Evolutionary conservation across 495 filamentous ascomycete species (phyloP), one percentile per base, ranked within the genome.

Genomic region (Trichoderma gamsii): DNA sequence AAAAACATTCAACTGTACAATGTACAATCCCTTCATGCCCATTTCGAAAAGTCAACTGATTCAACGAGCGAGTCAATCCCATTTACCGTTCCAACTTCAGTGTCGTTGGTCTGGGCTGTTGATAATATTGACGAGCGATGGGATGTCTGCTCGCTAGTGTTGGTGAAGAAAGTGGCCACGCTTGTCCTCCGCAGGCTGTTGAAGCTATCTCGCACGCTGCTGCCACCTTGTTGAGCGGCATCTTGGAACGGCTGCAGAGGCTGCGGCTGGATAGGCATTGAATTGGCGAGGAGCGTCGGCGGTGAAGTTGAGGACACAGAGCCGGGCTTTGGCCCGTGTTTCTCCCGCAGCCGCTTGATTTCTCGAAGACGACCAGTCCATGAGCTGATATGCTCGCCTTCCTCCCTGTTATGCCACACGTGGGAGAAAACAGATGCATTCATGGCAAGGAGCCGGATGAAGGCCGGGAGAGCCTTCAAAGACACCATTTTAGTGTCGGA

Each of bases 361-460:
- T 95, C 89, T 29, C 88, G 86, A 6, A 98, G 83, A 64, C 95
- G 87, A 66, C 89, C 91, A 35, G 92, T 87, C 93, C 95, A 97
- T 18, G 91, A 90, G 0, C 92, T 96, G 13, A 94, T 82, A 72
- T 97, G 87, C 78, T 97, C 93, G 68, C 91, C 90, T 66, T 89
- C 86, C 67, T 90, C 86, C 68, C 88, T 86, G 72, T 88, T 89
- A 12, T 80, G 78, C 92, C 95, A 97, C 61, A 97, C 93, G 63
- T 90, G 85, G 8, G 89, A 90, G 77, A 97, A 97, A 21, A 97
- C 91, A 15, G 91, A 96, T 1, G 96, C 93, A 75, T 96, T 98
- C 68, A 98, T 83, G 1, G 94, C 93, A 8, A 99, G 82, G 70
- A 97, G 89, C 27, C 96, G 90, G 46, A 97, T 89, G 73, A 96